These are phyloP conservation scores for Sinapis alba DNA, from an alignment of 441 rosid species.

Conservation along the genomic window DNA sequence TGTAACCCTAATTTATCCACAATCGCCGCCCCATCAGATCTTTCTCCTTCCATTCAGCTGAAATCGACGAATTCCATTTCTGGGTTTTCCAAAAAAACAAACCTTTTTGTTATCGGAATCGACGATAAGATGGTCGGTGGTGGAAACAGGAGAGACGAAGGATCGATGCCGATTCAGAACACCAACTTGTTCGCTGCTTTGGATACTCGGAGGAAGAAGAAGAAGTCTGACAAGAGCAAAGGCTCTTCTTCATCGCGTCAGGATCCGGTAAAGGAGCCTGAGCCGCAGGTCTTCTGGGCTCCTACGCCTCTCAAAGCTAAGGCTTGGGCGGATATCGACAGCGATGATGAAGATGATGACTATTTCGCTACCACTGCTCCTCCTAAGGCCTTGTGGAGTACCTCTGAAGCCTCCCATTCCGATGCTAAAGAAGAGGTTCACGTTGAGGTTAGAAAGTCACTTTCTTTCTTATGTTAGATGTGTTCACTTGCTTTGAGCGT, in stretches of 20 bases:
- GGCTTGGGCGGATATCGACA: constrained; percentile 82
- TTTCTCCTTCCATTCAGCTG: constrained; percentile 7
- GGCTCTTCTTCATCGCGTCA: constrained; percentile 27
- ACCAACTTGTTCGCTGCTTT: constrained; percentile 76
- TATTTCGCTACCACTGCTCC: constrained; percentile 71
- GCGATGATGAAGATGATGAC: constrained; percentile 69
- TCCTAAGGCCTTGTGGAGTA: constrained; percentile 47
- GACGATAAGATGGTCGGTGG: constrained; percentile 53
- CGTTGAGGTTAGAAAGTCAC: constrained; percentile 45
- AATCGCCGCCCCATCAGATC: constrained; percentile 29
- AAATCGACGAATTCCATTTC: not conserved
- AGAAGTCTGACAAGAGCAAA: constrained; percentile 56
- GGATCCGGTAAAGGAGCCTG: constrained; percentile 39
- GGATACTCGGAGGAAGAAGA: constrained; percentile 68
- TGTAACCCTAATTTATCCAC: constrained; percentile 20
- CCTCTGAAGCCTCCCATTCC: constrained; percentile 32
- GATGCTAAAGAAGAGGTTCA: constrained; percentile 42
- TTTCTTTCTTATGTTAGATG: not conserved
- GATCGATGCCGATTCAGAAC: constrained; percentile 59
- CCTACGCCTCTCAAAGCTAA: constrained; percentile 60
- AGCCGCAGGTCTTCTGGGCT: constrained; percentile 63
- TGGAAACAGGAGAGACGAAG: constrained; percentile 65
- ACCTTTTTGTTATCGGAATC: not conserved
- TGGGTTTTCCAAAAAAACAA: not conserved
- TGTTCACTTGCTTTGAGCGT: not conserved